phyloP scores from a whole-genome alignment of 2,329 filamentous ascomycete species.

The Verticillium tricorpus region DNA sequence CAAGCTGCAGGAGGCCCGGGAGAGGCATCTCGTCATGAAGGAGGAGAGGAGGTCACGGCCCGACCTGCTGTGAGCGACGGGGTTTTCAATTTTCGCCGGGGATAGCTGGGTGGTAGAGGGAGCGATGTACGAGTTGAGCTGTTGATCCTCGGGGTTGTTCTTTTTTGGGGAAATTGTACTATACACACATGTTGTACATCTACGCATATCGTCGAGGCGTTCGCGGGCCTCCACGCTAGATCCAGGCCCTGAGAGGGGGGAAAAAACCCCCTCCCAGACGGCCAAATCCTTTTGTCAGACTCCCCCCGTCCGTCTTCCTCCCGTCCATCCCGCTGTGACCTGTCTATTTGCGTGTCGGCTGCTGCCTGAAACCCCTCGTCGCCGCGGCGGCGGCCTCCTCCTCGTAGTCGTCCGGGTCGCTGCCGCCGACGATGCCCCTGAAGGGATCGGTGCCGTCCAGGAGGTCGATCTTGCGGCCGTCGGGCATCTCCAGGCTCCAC shows the following conservation, averaged over 20 bases:
- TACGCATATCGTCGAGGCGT: conserved; percentile 10
- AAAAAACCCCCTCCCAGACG: background rate
- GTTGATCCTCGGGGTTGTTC: background rate
- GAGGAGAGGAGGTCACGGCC: conserved; percentile 18
- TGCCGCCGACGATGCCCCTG: conserved; percentile 39
- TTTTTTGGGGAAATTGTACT: conserved; percentile 24
- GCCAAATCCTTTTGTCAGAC: background rate
- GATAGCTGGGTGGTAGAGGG: conserved; percentile 8
- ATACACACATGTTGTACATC: conserved; percentile 29
- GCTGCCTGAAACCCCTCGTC: conserved; percentile 49
- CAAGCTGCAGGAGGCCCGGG: conserved; percentile 43
- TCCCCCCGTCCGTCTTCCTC: background rate
- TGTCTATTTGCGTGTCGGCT: conserved; percentile 26
- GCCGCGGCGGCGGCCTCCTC: conserved; percentile 25
- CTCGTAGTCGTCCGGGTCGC: conserved; percentile 31
- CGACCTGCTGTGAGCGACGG: background rate
- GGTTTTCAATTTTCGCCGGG: background rate
- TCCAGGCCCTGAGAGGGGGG: background rate
- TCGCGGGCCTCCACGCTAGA: conserved; percentile 1
- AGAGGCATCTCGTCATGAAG: conserved; percentile 51
- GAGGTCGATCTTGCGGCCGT: conserved; percentile 62
- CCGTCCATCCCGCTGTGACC: conserved; percentile 3
- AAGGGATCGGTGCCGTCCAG: conserved; percentile 71
- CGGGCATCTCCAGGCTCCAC: conserved; percentile 75
- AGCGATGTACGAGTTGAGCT: conserved; percentile 1